These are phyloP conservation scores for Candida sanyiensis DNA, from an alignment of 805 yeast genomes.

Conservation along the genomic window DNA sequence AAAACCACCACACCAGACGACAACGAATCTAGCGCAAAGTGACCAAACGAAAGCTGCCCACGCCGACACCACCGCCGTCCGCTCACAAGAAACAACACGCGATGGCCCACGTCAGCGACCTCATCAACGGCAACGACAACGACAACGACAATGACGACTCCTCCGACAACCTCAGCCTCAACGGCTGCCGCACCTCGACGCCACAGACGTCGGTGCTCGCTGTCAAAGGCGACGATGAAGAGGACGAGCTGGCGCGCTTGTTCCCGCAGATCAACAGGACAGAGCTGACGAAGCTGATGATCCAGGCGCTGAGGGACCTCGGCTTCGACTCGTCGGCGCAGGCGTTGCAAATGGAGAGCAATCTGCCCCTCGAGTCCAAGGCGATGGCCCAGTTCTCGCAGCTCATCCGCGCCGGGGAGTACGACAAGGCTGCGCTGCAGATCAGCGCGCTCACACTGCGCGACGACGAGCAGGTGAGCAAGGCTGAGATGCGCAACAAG, in stretches of 20 bases:
- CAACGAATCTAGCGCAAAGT: too few species aligned
- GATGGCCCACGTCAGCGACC: slow-evolving; percentile 3
- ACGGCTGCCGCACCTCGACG: not conserved
- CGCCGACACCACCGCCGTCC: not conserved
- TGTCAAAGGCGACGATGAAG: slow-evolving; percentile 1
- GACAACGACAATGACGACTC: not conserved
- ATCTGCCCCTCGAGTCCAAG: slow-evolving; percentile 36
- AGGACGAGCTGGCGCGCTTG: slow-evolving; percentile 1
- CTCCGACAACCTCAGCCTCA: not conserved
- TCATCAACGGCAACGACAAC: not conserved
- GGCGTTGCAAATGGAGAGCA: slow-evolving; percentile 36
- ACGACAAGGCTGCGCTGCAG: slow-evolving; percentile 31
- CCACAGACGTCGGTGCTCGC: too few species aligned
- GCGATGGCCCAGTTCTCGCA: slow-evolving; percentile 35
- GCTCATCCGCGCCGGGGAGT: slow-evolving; percentile 37
- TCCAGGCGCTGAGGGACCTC: slow-evolving; percentile 45
- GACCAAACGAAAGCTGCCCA: not conserved
- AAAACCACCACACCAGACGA: too few species aligned
- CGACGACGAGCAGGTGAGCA: slow-evolving; percentile 10
- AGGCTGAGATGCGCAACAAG: slow-evolving; percentile 11
- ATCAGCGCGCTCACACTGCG: slow-evolving; percentile 23
- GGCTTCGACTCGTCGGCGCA: slow-evolving; percentile 39
- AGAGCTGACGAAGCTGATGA: slow-evolving; percentile 43
- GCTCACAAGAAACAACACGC: slow-evolving; percentile 2
- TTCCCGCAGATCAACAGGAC: slow-evolving; percentile 22